Conservation (phyloP, 805 yeast species). For the Myxozyma melibiosi region DNA sequence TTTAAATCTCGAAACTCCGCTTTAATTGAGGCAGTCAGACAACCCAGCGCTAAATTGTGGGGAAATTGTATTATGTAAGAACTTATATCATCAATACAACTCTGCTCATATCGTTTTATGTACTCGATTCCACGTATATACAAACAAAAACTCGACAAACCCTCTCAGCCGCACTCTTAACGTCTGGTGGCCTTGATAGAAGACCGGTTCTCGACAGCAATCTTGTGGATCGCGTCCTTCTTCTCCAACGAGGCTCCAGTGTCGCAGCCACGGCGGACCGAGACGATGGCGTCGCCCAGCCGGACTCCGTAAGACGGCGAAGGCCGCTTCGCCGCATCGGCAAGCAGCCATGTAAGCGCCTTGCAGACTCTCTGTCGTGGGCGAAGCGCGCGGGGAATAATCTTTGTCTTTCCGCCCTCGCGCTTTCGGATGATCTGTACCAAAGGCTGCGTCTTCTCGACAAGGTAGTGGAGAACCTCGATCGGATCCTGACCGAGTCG, state of each 20-base stretch:
- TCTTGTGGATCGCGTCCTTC: constrained; percentile 77
- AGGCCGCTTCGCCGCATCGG: constrained; percentile 76
- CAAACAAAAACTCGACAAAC: not conserved
- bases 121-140: not conserved
- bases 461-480: constrained; percentile 65
- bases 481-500: constrained; percentile 80
- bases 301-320: constrained; percentile 84
- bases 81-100: no score
- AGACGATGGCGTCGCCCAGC: constrained; percentile 82
- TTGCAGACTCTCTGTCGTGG: constrained; percentile 80
- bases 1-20: no score
- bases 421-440: constrained; percentile 73
- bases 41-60: no score
- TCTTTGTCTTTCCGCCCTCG: constrained; percentile 79
- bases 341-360: constrained; percentile 90
- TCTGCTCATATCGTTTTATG: no score
- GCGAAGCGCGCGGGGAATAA: constrained; percentile 80
- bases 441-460: constrained; percentile 84
- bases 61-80: no score
- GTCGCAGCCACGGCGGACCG: constrained; percentile 10
- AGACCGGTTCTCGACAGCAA: constrained; percentile 69
- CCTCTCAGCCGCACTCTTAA: not conserved
- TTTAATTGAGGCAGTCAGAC: no score
- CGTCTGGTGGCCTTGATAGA: not conserved
- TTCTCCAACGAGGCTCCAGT: constrained; percentile 52